Evolutionary conservation across 1,284 basidiomycete species (phyloP).

Genomic region (Prillingera fragicola): DNA sequence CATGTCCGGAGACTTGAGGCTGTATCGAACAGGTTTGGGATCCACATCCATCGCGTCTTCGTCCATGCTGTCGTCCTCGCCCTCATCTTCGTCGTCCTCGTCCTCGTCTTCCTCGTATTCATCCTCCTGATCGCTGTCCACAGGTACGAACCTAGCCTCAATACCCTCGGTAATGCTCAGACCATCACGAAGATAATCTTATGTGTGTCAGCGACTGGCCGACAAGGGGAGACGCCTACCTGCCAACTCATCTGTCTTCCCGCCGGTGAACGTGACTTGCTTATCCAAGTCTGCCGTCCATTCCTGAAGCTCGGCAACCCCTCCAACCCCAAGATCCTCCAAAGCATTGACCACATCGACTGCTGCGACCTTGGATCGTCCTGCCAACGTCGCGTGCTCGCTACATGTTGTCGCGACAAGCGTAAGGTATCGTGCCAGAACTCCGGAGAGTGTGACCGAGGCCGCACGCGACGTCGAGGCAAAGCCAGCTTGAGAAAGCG

Average conservation of each 20-base stretch:
- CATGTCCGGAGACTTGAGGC: slow-evolving; percentile 16
- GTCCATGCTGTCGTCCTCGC: slow-evolving; percentile 11
- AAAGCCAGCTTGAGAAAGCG: slow-evolving; percentile 40
- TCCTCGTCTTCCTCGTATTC: slow-evolving; percentile 2
- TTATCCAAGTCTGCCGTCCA: slow-evolving; percentile 29
- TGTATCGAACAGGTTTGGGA: slow-evolving; percentile 10
- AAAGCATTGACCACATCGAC: slow-evolving; percentile 38
- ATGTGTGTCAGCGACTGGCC: not conserved
- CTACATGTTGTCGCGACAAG: slow-evolving; percentile 34
- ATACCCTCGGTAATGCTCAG: slow-evolving; percentile 21
- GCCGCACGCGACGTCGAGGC: slow-evolving; percentile 42
- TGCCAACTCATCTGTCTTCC: slow-evolving; percentile 24
- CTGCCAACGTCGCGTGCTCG: slow-evolving; percentile 35
- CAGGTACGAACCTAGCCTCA: slow-evolving; percentile 23
- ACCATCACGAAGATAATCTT: slow-evolving; percentile 31
- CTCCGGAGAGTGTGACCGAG: slow-evolving; percentile 35
- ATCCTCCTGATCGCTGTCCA: slow-evolving; percentile 18
- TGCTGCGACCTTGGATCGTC: slow-evolving; percentile 37
- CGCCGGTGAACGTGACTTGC: slow-evolving; percentile 24
- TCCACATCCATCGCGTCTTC: slow-evolving; percentile 16
- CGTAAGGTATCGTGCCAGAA: slow-evolving; percentile 32
- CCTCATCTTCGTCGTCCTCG: slow-evolving; percentile 3
- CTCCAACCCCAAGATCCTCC: slow-evolving; percentile 34
- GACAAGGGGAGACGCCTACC: slow-evolving; percentile 14
- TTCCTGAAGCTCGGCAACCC: slow-evolving; percentile 34